Percentiles rank a stretch among this genome's conserved stretches.
phyloP scores from a whole-genome alignment of 805 yeast genomes.

The Candida lessepsii region DNA sequence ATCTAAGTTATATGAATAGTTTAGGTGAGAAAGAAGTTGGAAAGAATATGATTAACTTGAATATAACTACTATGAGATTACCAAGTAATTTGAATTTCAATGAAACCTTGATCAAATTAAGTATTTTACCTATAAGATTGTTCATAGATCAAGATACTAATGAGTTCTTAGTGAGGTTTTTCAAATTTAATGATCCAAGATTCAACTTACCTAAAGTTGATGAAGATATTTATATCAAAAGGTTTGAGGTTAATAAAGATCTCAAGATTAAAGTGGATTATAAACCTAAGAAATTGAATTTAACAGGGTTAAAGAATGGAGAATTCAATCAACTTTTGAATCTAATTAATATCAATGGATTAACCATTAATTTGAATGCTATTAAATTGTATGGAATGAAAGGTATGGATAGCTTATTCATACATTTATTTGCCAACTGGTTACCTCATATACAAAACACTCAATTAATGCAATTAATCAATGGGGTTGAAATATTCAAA shows the following conservation, averaged over 20 bases:
- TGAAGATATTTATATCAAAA: constrained; percentile 67
- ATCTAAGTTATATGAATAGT: constrained; percentile 65
- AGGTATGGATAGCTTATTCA: constrained; percentile 65
- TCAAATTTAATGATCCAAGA: constrained; percentile 72
- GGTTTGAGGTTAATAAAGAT: constrained; percentile 54
- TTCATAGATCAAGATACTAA: constrained; percentile 93
- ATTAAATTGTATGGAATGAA: constrained; percentile 70
- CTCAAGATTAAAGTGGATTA: constrained; percentile 75
- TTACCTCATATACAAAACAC: constrained; percentile 81
- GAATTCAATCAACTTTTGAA: constrained; percentile 85
- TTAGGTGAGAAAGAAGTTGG: constrained; percentile 71
- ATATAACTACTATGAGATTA: constrained; percentile 63
- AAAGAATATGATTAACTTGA: constrained; percentile 57
- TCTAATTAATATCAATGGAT: constrained; percentile 84
- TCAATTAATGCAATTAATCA: constrained; percentile 76
- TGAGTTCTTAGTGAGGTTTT: constrained; percentile 77
- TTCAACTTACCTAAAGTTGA: constrained; percentile 60
- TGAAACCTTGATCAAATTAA: constrained; percentile 56
- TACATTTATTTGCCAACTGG: constrained; percentile 68
- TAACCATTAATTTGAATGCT: constrained; percentile 63
- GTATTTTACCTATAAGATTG: constrained; percentile 70
- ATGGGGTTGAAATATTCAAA: constrained; percentile 81
- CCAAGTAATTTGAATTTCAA: constrained; percentile 60
- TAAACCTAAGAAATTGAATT: constrained; percentile 87
- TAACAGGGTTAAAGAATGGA: constrained; percentile 81